A percentile compares a stretch with the other conserved stretches of the same genome.
Evolutionary conservation across 2,329 filamentous ascomycete genomes (phyloP).

Genomic region (Fusarium sp.): DNA sequence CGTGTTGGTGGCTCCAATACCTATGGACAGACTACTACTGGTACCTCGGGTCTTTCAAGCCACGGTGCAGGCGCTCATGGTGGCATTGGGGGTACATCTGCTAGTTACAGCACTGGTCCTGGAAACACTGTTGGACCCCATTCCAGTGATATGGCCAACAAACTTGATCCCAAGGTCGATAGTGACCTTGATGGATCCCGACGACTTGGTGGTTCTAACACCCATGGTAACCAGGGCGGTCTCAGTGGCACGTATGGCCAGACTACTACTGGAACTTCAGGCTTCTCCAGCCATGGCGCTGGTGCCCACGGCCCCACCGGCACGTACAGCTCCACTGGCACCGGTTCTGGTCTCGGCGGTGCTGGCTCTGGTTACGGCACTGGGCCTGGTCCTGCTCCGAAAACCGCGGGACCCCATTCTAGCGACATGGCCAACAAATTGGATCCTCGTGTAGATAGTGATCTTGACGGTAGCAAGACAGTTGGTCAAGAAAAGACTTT

Average conservation of each 20-base stretch:
- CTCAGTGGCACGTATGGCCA: constrained; percentile 18
- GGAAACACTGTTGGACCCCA: background rate
- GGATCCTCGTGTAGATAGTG: constrained; percentile 64
- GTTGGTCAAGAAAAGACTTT: constrained; percentile 62
- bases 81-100: background rate
- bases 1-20: no score
- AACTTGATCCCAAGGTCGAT: background rate
- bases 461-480: constrained; percentile 57
- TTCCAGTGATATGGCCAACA: background rate
- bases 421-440: constrained; percentile 59
- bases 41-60: constrained; percentile 17
- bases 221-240: background rate
- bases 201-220: background rate
- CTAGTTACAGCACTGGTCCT: background rate
- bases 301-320: constrained; percentile 20
- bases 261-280: constrained; percentile 23
- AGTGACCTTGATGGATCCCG: background rate
- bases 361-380: constrained; percentile 47
- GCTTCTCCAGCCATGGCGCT: constrained; percentile 18
- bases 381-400: constrained; percentile 40
- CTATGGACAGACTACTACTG: constrained; percentile 16
- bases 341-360: constrained; percentile 11
- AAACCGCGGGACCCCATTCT: constrained; percentile 52
- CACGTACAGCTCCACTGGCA: background rate
- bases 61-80: constrained; percentile 23